Evolutionary conservation across 768 basidiomycete genomes (phyloP), one percentile per base, ranked within the genome.

Genomic region (Mycena floridula): DNA sequence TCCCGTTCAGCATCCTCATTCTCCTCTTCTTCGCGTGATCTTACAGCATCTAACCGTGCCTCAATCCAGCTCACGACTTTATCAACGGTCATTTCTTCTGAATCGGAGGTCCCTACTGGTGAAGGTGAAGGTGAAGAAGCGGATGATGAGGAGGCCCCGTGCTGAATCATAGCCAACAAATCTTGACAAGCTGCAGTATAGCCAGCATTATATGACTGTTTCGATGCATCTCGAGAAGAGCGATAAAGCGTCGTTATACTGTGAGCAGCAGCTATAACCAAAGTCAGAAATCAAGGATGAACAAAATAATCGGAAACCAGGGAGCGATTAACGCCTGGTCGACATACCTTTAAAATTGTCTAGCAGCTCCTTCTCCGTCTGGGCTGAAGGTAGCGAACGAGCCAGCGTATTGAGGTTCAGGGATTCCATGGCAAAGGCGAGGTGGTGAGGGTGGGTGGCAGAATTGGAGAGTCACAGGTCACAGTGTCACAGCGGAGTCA

Each of bases 61-160:
- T 91, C 89, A 48, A 83, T 77, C 82, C 86, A 90, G 54, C 90
- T 87, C 81, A 90, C 78, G 41, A 91, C 80, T 23, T 81, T 63
- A 9, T 84, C 88, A 54, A 90, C 82, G 0, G 82, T 79, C 81
- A 87, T 77, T 32, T 82, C 82, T 41, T 71, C 69, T 38, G 68
- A 68, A 43, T 74, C 73, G n/a, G n/a, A n/a, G n/a, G n/a, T n/a
- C n/a, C n/a, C n/a, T n/a, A n/a, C n/a, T n/a, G n/a, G n/a, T n/a
- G n/a, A n/a, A n/a, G n/a, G n/a, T n/a, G n/a, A n/a, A n/a, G n/a
- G n/a, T n/a, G n/a, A n/a, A 23, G 68, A 60, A 47, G 16, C 28
- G 11, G 32, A 52, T 13, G 64, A 50, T 18, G 65, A 59, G 21
- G 86, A 88, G 47, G 90, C 85, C 37, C 85, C 85, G 47, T 88